These are phyloP conservation scores for Globisporangium ultimum DNA, from an alignment of 352 stramenopile genomes.

Conservation along the genomic window DNA sequence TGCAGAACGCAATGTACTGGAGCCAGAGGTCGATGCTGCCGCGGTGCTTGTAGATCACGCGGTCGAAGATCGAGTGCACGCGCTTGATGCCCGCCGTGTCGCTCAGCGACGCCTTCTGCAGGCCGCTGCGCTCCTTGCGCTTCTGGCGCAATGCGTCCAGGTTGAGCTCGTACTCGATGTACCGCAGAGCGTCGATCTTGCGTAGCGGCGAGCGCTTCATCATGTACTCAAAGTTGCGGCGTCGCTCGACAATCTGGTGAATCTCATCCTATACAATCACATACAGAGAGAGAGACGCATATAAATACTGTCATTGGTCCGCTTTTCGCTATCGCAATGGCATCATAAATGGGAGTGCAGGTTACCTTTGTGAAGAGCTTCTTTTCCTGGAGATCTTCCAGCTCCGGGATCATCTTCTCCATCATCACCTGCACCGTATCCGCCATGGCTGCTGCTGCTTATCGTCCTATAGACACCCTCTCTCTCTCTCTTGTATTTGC, in stretches of 20 bases:
- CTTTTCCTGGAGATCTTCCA: constrained; percentile 89
- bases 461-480: not conserved
- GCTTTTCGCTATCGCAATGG: not conserved
- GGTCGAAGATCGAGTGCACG: constrained; percentile 86
- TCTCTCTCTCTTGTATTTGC: not conserved
- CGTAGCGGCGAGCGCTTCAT: constrained; percentile 85
- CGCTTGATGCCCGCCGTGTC: constrained; percentile 68
- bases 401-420: constrained; percentile 93
- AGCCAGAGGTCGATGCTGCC: constrained; percentile 89
- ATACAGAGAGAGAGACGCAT: not conserved
- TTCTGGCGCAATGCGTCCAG: constrained; percentile 85
- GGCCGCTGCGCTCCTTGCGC: constrained; percentile 70
- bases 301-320: not conserved
- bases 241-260: constrained; percentile 86
- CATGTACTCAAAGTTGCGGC: constrained; percentile 91
- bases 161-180: constrained; percentile 93
- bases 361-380: constrained; percentile 74
- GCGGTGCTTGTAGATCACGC: constrained; percentile 83
- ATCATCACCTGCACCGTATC: constrained; percentile 92
- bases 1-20: constrained; percentile 89
- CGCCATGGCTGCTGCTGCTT: constrained; percentile 62
- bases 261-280: constrained; percentile 65
- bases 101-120: constrained; percentile 69
- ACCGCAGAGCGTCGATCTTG: constrained; percentile 91
- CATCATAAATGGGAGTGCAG: not conserved